Conservation (phyloP, 1,284 basidiomycete species). For the Coniophora puteana region DNA sequence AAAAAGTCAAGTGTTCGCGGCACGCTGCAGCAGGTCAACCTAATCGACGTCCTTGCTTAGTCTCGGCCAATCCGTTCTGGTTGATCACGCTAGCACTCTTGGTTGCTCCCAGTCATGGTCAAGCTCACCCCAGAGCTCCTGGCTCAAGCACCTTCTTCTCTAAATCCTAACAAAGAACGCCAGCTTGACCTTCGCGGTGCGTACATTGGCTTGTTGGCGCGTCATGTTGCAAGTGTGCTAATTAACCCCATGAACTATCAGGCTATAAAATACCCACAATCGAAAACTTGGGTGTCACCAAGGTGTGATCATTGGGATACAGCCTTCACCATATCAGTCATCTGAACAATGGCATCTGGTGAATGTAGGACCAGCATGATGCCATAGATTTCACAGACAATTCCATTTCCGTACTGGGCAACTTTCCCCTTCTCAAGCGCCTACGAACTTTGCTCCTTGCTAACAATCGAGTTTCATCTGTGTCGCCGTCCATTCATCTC, state of each 20-base stretch:
- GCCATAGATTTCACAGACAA: slow-evolving; percentile 97
- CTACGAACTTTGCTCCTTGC: slow-evolving; percentile 78
- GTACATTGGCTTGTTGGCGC: slow-evolving; percentile 26
- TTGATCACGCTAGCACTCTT: slow-evolving; percentile 6
- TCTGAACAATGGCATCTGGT: slow-evolving; percentile 10
- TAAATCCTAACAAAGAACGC: slow-evolving; percentile 92
- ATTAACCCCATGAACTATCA: slow-evolving; percentile 34
- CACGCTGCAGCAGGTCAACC: too few relatives aligned
- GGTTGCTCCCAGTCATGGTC: slow-evolving; percentile 56
- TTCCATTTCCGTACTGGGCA: slow-evolving; percentile 84
- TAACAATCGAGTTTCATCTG: slow-evolving; percentile 84
- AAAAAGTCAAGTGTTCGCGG: too few relatives aligned
- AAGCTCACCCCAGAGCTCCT: slow-evolving; percentile 94
- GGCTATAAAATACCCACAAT: slow-evolving; percentile 97
- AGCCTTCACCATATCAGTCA: slow-evolving; percentile 5
- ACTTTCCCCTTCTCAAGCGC: slow-evolving; percentile 80
- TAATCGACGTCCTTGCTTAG: slow-evolving; percentile 7
- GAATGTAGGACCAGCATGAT: slow-evolving; percentile 85
- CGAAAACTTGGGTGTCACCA: slow-evolving; percentile 98
- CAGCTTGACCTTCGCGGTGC: slow-evolving; percentile 92
- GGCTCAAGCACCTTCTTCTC: slow-evolving; percentile 68
- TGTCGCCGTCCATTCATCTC: slow-evolving; percentile 77
- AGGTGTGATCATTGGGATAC: slow-evolving; percentile 44
- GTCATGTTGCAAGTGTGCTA: slow-evolving; percentile 24
- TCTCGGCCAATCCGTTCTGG: too few relatives aligned